Conservation (phyloP, 2,329 filamentous ascomycete species). For the Hypoxylon sp. region DNA sequence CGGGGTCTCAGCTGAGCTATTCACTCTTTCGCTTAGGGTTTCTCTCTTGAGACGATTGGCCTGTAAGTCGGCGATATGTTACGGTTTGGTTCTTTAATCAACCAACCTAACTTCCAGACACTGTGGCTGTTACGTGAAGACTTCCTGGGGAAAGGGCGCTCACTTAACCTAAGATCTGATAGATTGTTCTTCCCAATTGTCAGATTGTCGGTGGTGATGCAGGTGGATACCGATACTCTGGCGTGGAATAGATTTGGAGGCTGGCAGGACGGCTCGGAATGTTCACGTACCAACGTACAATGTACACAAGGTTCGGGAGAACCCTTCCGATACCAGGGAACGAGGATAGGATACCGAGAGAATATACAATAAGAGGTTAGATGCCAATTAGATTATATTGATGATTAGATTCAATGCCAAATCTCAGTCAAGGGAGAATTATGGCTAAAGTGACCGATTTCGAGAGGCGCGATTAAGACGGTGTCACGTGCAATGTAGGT, state of each 20-base stretch:
- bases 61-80: conserved; percentile 26
- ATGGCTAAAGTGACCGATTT: conserved; percentile 30
- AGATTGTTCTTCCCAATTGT: conserved; percentile 21
- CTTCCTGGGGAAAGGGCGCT: conserved; percentile 1
- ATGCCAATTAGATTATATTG: conserved; percentile 6
- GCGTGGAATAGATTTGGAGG: conserved; percentile 30
- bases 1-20: conserved; percentile 25
- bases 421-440: conserved; percentile 17
- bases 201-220: conserved; percentile 39
- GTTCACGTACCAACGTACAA: conserved; percentile 19
- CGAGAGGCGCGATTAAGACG: conserved; percentile 28
- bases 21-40: conserved; percentile 18
- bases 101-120: conserved; percentile 19
- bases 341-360: conserved; percentile 12
- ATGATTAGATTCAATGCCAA: conserved; percentile 12
- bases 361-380: conserved; percentile 3
- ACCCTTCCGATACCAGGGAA: conserved; percentile 4
- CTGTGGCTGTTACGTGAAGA: neutral
- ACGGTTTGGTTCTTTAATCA: conserved; percentile 24
- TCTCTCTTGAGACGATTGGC: conserved; percentile 30
- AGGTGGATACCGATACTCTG: conserved; percentile 37
- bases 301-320: conserved; percentile 12
- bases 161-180: conserved; percentile 17
- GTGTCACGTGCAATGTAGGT: conserved; percentile 32
- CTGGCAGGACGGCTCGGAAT: conserved; percentile 31